Conservation (phyloP, 2,329 filamentous ascomycete genomes). For the Hypoxylon sp. region DNA sequence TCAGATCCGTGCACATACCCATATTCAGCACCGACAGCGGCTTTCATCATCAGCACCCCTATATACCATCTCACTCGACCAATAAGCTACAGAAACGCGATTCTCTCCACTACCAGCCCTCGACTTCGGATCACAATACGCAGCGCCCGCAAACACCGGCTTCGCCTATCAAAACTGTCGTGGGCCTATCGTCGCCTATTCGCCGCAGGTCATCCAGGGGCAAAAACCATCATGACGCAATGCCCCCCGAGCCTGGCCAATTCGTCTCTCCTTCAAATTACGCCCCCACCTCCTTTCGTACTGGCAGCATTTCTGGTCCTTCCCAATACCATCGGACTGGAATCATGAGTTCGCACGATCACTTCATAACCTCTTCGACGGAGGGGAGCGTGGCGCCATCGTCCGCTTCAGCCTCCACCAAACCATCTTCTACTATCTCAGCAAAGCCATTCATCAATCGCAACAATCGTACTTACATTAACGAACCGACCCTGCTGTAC, state of each 20-base stretch:
- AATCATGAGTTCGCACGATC: constrained; percentile 66
- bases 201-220: constrained; percentile 41
- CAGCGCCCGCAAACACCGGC: constrained; percentile 35
- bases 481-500: constrained; percentile 79
- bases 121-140: constrained; percentile 35
- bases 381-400: constrained; percentile 58
- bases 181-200: constrained; percentile 32
- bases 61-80: constrained; percentile 13
- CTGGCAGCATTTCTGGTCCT: constrained; percentile 63
- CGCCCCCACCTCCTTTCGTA: constrained; percentile 58
- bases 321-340: constrained; percentile 56
- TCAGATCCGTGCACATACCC: constrained; percentile 37
- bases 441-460: constrained; percentile 75
- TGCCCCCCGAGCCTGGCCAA: constrained; percentile 44
- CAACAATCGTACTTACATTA: constrained; percentile 86
- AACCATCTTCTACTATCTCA: constrained; percentile 41
- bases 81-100: constrained; percentile 44
- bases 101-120: constrained; percentile 39
- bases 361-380: constrained; percentile 58
- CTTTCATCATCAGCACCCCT: constrained; percentile 27
- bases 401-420: constrained; percentile 49
- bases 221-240: constrained; percentile 46
- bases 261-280: constrained; percentile 40
- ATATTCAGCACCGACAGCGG: constrained; percentile 39
- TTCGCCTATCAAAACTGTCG: constrained; percentile 27